phyloP scores from a whole-genome alignment of 2,329 filamentous ascomycete genomes.

The Xylaria sp. region DNA sequence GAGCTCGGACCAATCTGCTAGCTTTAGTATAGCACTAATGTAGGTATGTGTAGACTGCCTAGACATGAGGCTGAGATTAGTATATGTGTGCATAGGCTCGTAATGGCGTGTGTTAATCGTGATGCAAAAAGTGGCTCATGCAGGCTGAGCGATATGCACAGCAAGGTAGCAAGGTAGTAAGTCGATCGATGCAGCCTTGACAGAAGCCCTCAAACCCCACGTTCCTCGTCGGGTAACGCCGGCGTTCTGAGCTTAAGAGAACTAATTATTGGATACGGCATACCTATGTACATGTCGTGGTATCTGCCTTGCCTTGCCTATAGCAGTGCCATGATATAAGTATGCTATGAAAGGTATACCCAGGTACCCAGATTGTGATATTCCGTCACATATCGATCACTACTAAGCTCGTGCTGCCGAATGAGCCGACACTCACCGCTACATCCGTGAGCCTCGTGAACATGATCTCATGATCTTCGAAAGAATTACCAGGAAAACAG shows the following conservation, averaged over 20 bases:
- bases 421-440: conserved; percentile 20
- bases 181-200: conserved; percentile 22
- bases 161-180: conserved; percentile 3
- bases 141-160: conserved; percentile 23
- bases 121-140: conserved; percentile 24
- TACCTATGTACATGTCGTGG: not conserved
- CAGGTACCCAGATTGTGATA: not conserved
- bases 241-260: not conserved
- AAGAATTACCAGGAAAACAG: not conserved
- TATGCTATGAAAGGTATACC: too few species aligned
- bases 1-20: conserved; percentile 2
- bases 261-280: not conserved
- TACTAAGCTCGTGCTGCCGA: not conserved
- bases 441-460: conserved; percentile 8
- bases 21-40: not conserved
- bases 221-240: not conserved
- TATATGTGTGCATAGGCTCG: not conserved
- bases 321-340: too few species aligned
- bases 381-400: conserved; percentile 1
- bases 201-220: conserved; percentile 9
- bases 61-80: conserved; percentile 28
- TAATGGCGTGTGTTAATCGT: not conserved
- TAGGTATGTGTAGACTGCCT: not conserved
- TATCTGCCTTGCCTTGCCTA: not conserved
- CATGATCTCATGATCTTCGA: conserved; percentile 5